Evolutionary conservation across 768 basidiomycete species (phyloP), one percentile per base, ranked within the genome.

Genomic region (Serendipita sp.): DNA sequence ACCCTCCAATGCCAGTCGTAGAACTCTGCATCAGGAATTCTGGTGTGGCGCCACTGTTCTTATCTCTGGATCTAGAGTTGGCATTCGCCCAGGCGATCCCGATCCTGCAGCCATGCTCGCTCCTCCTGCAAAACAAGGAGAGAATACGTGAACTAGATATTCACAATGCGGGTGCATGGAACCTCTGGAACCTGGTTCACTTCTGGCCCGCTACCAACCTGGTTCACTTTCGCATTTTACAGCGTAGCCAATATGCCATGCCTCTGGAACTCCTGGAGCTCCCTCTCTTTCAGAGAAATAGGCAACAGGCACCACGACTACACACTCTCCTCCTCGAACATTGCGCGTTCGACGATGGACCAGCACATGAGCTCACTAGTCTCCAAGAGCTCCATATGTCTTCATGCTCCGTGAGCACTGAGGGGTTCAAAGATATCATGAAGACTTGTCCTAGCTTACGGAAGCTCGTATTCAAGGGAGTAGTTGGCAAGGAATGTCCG

Each of bases 131-230:
- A 60, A 28, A 37, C 37, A 28, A 38, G 16, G 8, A 60, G 4
- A 2, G 34, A 28, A 34, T 60, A n/a, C 28, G 56, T n/a, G 56
- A 60, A 30, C 56, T 60, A 8, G 16, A 34, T 38, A 60, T 60
- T 18, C n/a, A 60, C 34, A 8, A 60, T 10, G 28, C 56, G 8
- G 35, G 30, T 11, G 16, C 28, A 11, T 60, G 56, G 56, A 60
- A 60, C 34, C 56, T 60, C 16, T 60, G 56, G 56, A 60, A 60
- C 37, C n/a, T 60, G 18, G 37, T 28, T 34, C 56, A 60, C 37
- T 35, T 60, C 34, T 60, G 56, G 56, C 56, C 56, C 4, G 56
- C 56, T 10, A 24, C 11, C 28, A 3, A 28, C 2, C 34, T 60
- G 10, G 11, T 28, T n/a, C 35, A 10, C n/a, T n/a, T 60, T n/a